A percentile compares a stretch with the other conserved stretches of the same genome.
phyloP scores from a whole-genome alignment of 371 early-diverging fungal species.

The Ordospora pajunii region DNA sequence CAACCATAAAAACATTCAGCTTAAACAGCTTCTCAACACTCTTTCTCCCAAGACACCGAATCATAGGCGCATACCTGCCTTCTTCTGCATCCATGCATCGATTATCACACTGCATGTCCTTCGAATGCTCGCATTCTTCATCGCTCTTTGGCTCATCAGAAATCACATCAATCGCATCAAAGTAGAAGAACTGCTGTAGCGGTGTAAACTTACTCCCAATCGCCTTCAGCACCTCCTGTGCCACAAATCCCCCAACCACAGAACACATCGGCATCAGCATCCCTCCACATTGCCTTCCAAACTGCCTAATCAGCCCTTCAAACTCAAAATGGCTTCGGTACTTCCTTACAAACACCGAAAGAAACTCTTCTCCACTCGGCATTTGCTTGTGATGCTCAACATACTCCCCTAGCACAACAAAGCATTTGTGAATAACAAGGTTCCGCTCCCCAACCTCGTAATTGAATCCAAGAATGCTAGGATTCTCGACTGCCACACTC shows the following conservation, averaged over 20 bases:
- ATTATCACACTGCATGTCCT: background rate
- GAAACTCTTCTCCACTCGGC: conserved; percentile 6
- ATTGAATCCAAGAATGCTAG: conserved; percentile 21
- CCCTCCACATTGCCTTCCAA: conserved; percentile 21
- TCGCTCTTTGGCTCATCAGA: conserved; percentile 63
- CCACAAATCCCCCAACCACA: conserved; percentile 89
- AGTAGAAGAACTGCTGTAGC: conserved; percentile 85
- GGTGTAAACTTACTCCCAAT: conserved; percentile 88
- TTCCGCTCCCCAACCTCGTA: conserved; percentile 19
- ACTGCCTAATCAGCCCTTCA: conserved; percentile 3
- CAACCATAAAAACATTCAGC: conserved; percentile 84
- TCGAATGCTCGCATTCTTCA: background rate
- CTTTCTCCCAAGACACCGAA: conserved; percentile 80
- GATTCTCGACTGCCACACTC: conserved; percentile 21
- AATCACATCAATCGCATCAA: conserved; percentile 87
- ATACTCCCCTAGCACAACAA: conserved; percentile 35
- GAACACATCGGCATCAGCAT: conserved; percentile 83
- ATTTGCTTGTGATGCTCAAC: background rate
- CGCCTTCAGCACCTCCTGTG: conserved; percentile 94
- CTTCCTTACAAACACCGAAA: conserved; percentile 15
- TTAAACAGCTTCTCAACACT: conserved; percentile 78
- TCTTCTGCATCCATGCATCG: conserved; percentile 63
- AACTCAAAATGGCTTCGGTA: conserved; percentile 6
- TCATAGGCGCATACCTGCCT: conserved; percentile 77
- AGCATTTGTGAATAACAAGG: conserved; percentile 30